A percentile compares a stretch with the other conserved stretches of the same genome.
Evolutionary conservation across 2,329 filamentous ascomycete species (phyloP).

Genomic region (Epichloe coenophiala): DNA sequence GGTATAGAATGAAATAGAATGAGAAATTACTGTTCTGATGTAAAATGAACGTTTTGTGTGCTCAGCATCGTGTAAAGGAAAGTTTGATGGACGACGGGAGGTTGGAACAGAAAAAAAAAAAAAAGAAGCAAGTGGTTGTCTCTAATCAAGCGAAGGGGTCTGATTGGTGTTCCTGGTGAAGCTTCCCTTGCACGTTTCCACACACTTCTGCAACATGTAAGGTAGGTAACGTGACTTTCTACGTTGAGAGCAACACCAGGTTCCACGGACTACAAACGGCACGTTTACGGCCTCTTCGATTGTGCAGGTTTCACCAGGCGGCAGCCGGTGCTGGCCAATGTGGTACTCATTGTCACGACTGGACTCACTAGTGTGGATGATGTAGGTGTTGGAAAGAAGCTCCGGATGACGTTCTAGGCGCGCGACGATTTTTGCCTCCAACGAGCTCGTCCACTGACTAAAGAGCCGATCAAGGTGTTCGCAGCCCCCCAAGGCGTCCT

Average conservation of each 20-base stretch:
- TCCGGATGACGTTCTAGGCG: too few relatives aligned
- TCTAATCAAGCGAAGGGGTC: slow-evolving; percentile 34
- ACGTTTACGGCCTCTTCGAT: slow-evolving; percentile 48
- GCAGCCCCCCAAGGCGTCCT: too few relatives aligned
- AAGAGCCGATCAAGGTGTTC: too few relatives aligned
- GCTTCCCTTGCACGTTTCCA: slow-evolving; percentile 4
- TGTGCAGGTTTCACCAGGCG: slow-evolving; percentile 42
- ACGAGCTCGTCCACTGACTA: too few relatives aligned
- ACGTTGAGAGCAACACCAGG: slow-evolving; percentile 32
- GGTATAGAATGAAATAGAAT: too few relatives aligned
- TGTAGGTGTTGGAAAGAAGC: too few relatives aligned
- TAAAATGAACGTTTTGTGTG: not conserved
- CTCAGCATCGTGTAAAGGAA: too few relatives aligned
- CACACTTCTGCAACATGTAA: slow-evolving; percentile 46
- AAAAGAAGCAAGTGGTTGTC: slow-evolving; percentile 32
- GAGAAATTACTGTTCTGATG: too few relatives aligned
- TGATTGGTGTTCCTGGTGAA: slow-evolving; percentile 45
- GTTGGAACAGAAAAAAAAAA: too few relatives aligned
- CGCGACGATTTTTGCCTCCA: too few relatives aligned
- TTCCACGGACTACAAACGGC: slow-evolving; percentile 39
- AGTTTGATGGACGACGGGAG: too few relatives aligned
- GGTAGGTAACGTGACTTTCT: slow-evolving; percentile 31
- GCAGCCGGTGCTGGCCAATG: slow-evolving; percentile 43
- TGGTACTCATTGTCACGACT: slow-evolving; percentile 43
- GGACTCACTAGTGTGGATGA: too few relatives aligned